These are phyloP conservation scores for Pseudopyrenochaeta lycopersici DNA, from an alignment of 2,329 filamentous ascomycete genomes.

Conservation along the genomic window DNA sequence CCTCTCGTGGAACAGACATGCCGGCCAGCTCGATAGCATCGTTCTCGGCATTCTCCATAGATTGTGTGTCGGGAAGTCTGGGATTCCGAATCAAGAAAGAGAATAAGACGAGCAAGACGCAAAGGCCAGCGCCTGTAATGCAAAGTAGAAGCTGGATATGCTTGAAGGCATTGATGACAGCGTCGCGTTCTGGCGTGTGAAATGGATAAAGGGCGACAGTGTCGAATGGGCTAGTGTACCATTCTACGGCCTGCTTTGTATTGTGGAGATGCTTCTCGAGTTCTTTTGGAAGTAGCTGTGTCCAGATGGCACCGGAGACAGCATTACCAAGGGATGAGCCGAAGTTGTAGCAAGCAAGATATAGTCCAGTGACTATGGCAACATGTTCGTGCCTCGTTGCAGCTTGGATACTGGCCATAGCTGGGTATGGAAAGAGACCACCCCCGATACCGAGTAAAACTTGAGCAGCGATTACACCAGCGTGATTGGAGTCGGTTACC, in stretches of 20 bases:
- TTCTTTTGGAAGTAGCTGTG: conserved; percentile 57
- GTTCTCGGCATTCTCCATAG: conserved; percentile 52
- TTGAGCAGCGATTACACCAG: conserved; percentile 70
- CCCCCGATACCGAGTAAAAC: conserved; percentile 70
- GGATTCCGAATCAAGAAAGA: conserved; percentile 58
- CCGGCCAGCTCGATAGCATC: background rate
- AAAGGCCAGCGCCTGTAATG: conserved; percentile 61
- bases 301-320: conserved; percentile 71
- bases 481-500: conserved; percentile 51
- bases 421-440: conserved; percentile 67
- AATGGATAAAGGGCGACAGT: conserved; percentile 52
- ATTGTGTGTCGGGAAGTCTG: conserved; percentile 56
- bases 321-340: conserved; percentile 68
- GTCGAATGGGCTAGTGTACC: conserved; percentile 55
- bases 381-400: conserved; percentile 64
- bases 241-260: conserved; percentile 47
- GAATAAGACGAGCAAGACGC: conserved; percentile 57
- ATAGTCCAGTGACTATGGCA: conserved; percentile 70
- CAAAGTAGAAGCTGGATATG: conserved; percentile 59
- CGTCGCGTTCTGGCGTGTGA: conserved; percentile 55
- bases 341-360: conserved; percentile 68
- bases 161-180: conserved; percentile 55
- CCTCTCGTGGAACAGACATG: background rate
- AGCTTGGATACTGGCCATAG: conserved; percentile 61
- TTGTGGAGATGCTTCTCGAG: conserved; percentile 54